These are phyloP conservation scores for Diutina siamensis DNA, from an alignment of 1,139 yeast genomes.

Conservation along the genomic window DNA sequence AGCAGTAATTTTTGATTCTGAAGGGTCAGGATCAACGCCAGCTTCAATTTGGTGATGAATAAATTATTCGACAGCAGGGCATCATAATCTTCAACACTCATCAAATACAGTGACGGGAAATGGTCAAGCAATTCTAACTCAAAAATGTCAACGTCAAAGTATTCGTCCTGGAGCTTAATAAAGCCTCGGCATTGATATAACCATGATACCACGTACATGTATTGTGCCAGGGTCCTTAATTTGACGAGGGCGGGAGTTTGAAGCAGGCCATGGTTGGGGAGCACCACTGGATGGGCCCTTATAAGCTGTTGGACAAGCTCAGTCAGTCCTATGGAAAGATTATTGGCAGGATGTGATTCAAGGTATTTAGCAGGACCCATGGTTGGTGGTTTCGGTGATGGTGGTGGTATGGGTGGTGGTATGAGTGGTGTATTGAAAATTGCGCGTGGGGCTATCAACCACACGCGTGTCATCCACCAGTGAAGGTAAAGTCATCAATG, in stretches of 20 bases:
- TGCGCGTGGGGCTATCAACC: no score
- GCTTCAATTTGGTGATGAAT: conserved; percentile 30
- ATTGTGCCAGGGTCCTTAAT: conserved; percentile 21
- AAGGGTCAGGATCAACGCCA: conserved; percentile 26
- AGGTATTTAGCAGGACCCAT: neutral
- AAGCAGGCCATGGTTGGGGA: conserved; percentile 14
- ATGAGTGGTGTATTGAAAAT: no score
- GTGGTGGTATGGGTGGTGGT: neutral
- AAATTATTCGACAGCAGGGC: conserved; percentile 8
- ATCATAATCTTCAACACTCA: conserved; percentile 10
- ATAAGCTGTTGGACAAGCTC: conserved; percentile 19
- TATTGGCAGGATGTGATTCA: conserved; percentile 15
- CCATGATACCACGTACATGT: conserved; percentile 42
- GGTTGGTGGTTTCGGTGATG: neutral
- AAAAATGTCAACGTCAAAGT: conserved; percentile 42
- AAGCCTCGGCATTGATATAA: conserved; percentile 33
- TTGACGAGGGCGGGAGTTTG: conserved; percentile 9
- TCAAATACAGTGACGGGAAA: conserved; percentile 5
- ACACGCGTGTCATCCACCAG: no score
- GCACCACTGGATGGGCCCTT: conserved; percentile 19
- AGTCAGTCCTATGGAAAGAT: conserved; percentile 15
- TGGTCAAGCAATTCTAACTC: conserved; percentile 39
- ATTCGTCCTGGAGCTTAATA: conserved; percentile 31
- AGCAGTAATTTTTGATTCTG: conserved; percentile 20
- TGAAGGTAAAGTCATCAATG: no score